A percentile compares a stretch with the other conserved stretches of the same genome.
Conservation (phyloP, 2,329 filamentous ascomycete genomes). For the Orbilia ellipsospora region DNA sequence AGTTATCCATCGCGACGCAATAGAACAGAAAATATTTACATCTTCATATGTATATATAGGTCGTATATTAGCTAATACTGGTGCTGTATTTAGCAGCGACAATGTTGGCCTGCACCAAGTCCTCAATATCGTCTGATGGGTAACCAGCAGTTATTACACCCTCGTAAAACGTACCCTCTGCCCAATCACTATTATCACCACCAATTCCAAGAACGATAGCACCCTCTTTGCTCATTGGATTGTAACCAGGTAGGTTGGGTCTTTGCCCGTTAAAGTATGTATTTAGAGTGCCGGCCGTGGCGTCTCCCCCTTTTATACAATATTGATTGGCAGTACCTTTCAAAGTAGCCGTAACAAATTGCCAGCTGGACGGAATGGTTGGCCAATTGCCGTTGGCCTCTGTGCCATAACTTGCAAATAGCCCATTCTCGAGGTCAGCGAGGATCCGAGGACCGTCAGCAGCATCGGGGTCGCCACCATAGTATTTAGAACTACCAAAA, state of each 20-base stretch:
- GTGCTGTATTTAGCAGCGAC: constrained; percentile 69
- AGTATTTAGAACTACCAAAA: constrained; percentile 69
- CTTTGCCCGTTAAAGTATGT: constrained; percentile 70
- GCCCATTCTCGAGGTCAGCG: constrained; percentile 75
- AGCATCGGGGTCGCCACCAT: constrained; percentile 67
- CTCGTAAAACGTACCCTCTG: constrained; percentile 74
- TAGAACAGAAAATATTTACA: too few relatives aligned
- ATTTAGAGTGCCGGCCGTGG: constrained; percentile 68
- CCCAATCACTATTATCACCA: constrained; percentile 72
- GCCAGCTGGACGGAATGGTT: constrained; percentile 67
- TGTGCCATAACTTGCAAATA: constrained; percentile 69
- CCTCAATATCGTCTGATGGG: constrained; percentile 71
- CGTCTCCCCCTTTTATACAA: constrained; percentile 71
- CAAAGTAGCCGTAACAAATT: constrained; percentile 70
- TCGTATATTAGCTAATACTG: too few relatives aligned
- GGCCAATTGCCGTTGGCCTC: constrained; percentile 64
- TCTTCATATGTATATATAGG: too few relatives aligned
- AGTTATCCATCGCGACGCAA: too few relatives aligned
- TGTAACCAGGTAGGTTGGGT: constrained; percentile 69
- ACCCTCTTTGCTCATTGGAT: constrained; percentile 74
- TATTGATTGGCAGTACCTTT: constrained; percentile 70
- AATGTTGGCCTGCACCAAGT: constrained; percentile 71
- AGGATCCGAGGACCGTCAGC: constrained; percentile 74
- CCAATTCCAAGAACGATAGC: constrained; percentile 76
- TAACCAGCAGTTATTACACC: constrained; percentile 74